Base-by-base conservation (phyloP, 352 stramenopile species). In the Phytophthora sansomeana region DNA sequence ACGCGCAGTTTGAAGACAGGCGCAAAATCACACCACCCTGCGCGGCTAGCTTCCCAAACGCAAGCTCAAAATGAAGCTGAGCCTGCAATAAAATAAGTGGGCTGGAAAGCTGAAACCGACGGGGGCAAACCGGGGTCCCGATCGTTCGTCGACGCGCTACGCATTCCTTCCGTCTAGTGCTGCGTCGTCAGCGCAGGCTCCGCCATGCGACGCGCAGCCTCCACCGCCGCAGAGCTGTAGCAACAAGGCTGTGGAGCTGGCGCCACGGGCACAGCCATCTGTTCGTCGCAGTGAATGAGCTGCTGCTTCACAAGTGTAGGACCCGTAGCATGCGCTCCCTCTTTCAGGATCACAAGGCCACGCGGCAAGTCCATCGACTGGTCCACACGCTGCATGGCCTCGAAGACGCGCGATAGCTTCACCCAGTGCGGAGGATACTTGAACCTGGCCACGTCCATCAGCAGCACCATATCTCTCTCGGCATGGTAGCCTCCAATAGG, bases 401-500 rank as follows among this genome's bases (percentile, higher is more conserved):
- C 67, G 26, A 78, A 81, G 21, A 87, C 73, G 6, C 71, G 60
- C 24, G 78, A 79, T 28, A 93, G 70, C 38, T 78, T 77, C 28
- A 93, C 80, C 85, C 85, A 93, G 61, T 93, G 85, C 42, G 97
- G 96, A 17, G 96, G 90, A 74, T 99, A 99, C 77, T 98, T 98
- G 83, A 98, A 98, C 24, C 95, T 78, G 35, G 96, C 95, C 8
- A 98, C 97, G 65, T 99, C 97, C 55, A 99, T 78, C 35, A 99
- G 85, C 19, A 99, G 77, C 44, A 99, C 93, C 80, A 94, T 91
- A 52, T 99, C 96, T 13, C 81, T 83, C 66, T 75, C 81, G 39
- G 74, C 75, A 69, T 98, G 83, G 75, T 99, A 99, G 4, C 94
- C 97, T 43, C 90, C 97, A 56, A 99, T 93, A 10, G 97, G 97